Conservation (phyloP, 371 early-diverging fungal genomes). For the Mucor lusitanicus region DNA sequence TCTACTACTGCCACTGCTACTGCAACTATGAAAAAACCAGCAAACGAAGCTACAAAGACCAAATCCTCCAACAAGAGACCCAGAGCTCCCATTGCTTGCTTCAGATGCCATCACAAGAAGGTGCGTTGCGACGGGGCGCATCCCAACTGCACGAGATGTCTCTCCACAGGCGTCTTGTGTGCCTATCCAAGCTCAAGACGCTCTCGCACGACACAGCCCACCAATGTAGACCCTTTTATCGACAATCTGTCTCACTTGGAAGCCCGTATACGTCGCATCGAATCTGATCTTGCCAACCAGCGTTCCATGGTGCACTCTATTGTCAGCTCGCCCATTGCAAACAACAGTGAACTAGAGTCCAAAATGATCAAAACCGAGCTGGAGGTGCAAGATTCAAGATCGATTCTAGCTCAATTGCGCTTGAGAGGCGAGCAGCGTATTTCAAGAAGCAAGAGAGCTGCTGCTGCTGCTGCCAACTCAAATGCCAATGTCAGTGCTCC, state of each 20-base stretch:
- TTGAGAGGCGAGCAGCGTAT: constrained; percentile 47
- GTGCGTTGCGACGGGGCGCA: constrained; percentile 49
- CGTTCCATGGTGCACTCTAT: constrained; percentile 34
- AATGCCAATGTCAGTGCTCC: neutral
- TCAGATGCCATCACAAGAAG: constrained; percentile 40
- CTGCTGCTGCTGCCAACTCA: constrained; percentile 12
- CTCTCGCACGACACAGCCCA: constrained; percentile 45
- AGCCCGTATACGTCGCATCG: constrained; percentile 41
- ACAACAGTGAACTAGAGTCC: neutral
- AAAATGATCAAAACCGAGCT: constrained; percentile 41
- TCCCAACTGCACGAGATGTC: constrained; percentile 47
- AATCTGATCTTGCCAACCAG: constrained; percentile 40
- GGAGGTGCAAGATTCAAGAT: constrained; percentile 49
- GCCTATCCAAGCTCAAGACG: constrained; percentile 48
- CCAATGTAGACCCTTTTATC: constrained; percentile 50
- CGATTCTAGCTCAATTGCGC: constrained; percentile 46
- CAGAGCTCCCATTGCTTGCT: constrained; percentile 37
- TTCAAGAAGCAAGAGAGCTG: constrained; percentile 36
- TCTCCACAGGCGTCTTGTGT: constrained; percentile 40
- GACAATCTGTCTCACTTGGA: constrained; percentile 47
- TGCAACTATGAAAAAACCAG: neutral
- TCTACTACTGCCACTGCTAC: neutral
- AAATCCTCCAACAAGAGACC: constrained; percentile 28
- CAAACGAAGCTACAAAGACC: neutral
- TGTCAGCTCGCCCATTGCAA: neutral